phyloP scores from a whole-genome alignment of 2,329 filamentous ascomycete species.

The Akanthomyces uredinophilus region DNA sequence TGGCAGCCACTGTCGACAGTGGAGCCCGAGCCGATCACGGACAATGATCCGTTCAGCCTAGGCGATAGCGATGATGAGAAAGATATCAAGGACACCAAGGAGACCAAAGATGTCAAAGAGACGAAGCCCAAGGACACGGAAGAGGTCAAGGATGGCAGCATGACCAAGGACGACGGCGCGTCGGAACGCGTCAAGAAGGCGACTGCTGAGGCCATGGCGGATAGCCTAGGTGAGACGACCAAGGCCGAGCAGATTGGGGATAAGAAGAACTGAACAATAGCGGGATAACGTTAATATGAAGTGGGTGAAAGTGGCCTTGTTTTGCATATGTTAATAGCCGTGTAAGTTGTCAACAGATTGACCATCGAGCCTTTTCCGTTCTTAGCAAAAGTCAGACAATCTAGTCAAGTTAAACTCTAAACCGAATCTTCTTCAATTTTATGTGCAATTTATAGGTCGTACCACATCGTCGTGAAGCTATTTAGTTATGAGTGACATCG shows the following conservation, averaged over 20 bases:
- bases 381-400: background rate
- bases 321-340: constrained; percentile 14
- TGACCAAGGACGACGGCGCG: constrained; percentile 47
- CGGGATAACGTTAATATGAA: background rate
- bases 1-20: constrained; percentile 92
- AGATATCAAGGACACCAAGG: constrained; percentile 37
- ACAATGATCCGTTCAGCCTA: constrained; percentile 94
- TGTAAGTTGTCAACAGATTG: constrained; percentile 12
- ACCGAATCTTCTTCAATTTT: background rate
- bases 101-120: constrained; percentile 27
- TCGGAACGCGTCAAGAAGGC: constrained; percentile 61
- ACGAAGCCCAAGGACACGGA: constrained; percentile 47
- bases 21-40: constrained; percentile 72
- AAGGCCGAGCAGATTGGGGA: constrained; percentile 27
- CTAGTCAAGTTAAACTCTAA: background rate
- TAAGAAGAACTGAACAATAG: constrained; percentile 27
- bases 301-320: background rate
- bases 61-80: constrained; percentile 96
- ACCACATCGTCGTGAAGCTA: background rate
- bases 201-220: constrained; percentile 56
- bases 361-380: background rate
- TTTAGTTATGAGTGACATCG: background rate
- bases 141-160: constrained; percentile 52
- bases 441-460: background rate
- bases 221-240: constrained; percentile 42